phyloP scores from a whole-genome alignment of 2,329 filamentous ascomycete genomes.

The Pseudocercospora ulei region DNA sequence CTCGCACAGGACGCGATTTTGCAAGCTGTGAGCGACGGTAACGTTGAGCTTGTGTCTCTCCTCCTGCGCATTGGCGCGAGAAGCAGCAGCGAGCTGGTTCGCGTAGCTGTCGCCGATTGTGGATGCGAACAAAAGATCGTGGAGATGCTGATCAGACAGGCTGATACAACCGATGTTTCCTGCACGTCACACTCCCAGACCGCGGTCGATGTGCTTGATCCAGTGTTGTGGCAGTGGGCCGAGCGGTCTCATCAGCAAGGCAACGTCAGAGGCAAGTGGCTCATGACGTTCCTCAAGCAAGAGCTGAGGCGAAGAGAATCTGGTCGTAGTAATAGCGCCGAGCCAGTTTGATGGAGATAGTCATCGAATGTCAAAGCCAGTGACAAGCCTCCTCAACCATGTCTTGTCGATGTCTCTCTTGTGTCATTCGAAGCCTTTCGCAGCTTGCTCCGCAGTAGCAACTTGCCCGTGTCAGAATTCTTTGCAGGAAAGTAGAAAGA shows the following conservation, averaged over 20 bases:
- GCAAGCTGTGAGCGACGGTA: conserved; percentile 26
- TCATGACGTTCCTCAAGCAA: conserved; percentile 24
- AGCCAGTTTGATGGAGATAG: no score
- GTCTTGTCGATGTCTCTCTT: no score
- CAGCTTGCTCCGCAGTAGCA: no score
- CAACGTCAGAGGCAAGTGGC: conserved; percentile 29
- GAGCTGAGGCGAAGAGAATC: conserved; percentile 11
- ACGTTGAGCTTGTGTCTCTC: conserved; percentile 20
- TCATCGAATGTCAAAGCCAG: no score
- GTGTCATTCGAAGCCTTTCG: no score
- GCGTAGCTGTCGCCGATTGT: conserved; percentile 29
- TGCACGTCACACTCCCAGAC: conserved; percentile 2
- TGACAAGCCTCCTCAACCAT: no score
- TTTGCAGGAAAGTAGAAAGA: no score
- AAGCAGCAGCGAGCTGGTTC: conserved; percentile 27
- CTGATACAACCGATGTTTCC: not conserved
- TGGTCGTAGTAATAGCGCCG: not conserved
- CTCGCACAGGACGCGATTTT: conserved; percentile 27
- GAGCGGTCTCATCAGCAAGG: conserved; percentile 25
- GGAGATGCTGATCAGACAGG: conserved; percentile 19
- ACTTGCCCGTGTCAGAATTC: no score
- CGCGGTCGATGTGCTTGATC: conserved; percentile 30
- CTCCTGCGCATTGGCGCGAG: conserved; percentile 25
- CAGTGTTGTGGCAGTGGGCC: conserved; percentile 33
- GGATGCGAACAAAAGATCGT: conserved; percentile 30